phyloP scores from a whole-genome alignment of 352 stramenopile genomes.

The Globisporangium abappressorium region DNA sequence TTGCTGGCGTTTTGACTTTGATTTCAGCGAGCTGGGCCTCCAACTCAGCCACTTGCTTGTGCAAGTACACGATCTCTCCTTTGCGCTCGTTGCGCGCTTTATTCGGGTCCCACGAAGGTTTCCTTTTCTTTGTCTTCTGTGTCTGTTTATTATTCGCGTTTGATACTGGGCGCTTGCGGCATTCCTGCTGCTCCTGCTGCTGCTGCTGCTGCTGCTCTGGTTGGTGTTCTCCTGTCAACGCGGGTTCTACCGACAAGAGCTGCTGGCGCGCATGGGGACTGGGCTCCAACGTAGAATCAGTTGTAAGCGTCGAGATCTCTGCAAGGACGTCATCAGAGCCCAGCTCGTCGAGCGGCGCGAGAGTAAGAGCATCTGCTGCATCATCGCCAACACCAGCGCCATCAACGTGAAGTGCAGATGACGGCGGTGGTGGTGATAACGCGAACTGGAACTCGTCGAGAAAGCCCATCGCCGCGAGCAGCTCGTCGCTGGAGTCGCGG shows the following conservation, averaged over 20 bases:
- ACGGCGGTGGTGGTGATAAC: not conserved
- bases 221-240: not conserved
- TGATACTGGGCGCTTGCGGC: too few species aligned
- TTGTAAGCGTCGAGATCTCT: too few species aligned
- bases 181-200: too few species aligned
- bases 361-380: not conserved
- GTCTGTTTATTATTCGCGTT: too few species aligned
- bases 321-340: not conserved
- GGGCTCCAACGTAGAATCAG: too few species aligned
- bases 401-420: not conserved
- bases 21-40: conserved; percentile 23
- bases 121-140: not conserved
- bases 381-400: too few species aligned
- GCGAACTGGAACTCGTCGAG: not conserved
- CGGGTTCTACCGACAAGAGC: not conserved
- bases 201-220: not conserved
- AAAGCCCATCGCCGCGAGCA: conserved; percentile 7
- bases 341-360: not conserved
- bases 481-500: not conserved
- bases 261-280: too few species aligned
- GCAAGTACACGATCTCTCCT: conserved; percentile 34
- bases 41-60: conserved; percentile 28
- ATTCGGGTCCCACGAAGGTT: conserved; percentile 6
- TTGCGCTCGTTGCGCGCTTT: conserved; percentile 26
- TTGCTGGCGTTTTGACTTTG: not conserved